phyloP scores from a whole-genome alignment of 2,329 filamentous ascomycete genomes.

The Macrophomina tecta region DNA sequence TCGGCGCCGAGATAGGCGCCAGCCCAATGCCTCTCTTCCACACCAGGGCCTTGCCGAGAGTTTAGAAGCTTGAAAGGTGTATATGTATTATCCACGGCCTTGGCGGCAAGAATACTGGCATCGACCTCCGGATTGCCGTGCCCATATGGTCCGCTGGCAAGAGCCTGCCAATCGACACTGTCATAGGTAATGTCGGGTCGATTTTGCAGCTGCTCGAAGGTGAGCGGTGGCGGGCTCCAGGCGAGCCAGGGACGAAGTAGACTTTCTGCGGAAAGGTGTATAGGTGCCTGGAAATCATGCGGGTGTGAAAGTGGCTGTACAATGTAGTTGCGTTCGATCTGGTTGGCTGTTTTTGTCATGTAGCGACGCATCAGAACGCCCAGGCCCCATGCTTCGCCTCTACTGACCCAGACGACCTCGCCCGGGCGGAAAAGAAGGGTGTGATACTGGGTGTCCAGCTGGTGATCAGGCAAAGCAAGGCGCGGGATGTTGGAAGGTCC shows the following conservation, averaged over 20 bases:
- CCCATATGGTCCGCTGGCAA: conserved; percentile 49
- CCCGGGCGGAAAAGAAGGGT: conserved; percentile 60
- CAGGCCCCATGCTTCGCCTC: conserved; percentile 60
- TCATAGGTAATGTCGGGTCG: conserved; percentile 52
- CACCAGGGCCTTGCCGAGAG: conserved; percentile 42
- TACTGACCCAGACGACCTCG: conserved; percentile 63
- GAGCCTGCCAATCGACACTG: conserved; percentile 56
- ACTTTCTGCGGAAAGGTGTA: conserved; percentile 52
- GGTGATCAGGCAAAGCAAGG: conserved; percentile 54
- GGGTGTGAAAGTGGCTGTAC: conserved; percentile 59
- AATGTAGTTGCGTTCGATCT: conserved; percentile 44
- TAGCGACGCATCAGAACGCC: conserved; percentile 58
- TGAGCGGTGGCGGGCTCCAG: conserved; percentile 62
- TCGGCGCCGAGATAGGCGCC: conserved; percentile 64
- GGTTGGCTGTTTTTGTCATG: conserved; percentile 41
- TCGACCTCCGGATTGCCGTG: conserved; percentile 60
- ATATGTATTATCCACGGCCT: conserved; percentile 61
- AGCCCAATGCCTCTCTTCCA: conserved; percentile 56
- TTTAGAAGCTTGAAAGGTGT: conserved; percentile 59
- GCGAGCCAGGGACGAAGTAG: conserved; percentile 63
- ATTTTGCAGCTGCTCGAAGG: conserved; percentile 51
- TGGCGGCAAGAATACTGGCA: conserved; percentile 63
- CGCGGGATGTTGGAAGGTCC: background rate
- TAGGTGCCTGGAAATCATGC: conserved; percentile 43
- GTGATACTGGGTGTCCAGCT: conserved; percentile 54